Percentiles rank a stretch among this genome's conserved stretches.
Evolutionary conservation across 2,329 filamentous ascomycete genomes (phyloP).

Genomic region (Fusarium ambrosium): DNA sequence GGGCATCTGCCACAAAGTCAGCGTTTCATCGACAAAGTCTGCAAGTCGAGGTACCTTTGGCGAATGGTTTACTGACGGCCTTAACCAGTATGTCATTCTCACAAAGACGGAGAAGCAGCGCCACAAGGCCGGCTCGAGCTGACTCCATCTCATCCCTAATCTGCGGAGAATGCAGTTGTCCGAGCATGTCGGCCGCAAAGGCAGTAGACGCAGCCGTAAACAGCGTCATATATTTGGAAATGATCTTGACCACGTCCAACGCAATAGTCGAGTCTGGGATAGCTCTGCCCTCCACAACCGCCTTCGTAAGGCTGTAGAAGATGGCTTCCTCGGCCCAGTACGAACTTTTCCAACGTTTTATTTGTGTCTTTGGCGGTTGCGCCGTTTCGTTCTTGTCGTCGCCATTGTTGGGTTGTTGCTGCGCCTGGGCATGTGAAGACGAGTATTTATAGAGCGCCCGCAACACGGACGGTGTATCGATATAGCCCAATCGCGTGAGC

Average conservation of each 20-base stretch:
- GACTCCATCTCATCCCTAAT: constrained; percentile 70
- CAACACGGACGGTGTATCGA: constrained; percentile 69
- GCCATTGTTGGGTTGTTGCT: constrained; percentile 28
- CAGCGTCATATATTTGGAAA: constrained; percentile 71
- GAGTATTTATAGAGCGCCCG: constrained; percentile 69
- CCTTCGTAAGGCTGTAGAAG: constrained; percentile 92
- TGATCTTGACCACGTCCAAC: constrained; percentile 62
- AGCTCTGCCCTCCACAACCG: constrained; percentile 72
- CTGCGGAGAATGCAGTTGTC: constrained; percentile 59
- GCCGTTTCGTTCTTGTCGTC: constrained; percentile 40
- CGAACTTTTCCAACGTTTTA: constrained; percentile 67
- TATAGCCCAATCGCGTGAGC: constrained; percentile 63
- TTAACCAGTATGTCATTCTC: constrained; percentile 70
- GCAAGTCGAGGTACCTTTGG: constrained; percentile 60
- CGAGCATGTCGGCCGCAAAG: constrained; percentile 63
- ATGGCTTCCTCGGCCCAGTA: constrained; percentile 86
- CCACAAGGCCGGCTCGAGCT: constrained; percentile 73
- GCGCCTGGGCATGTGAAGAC: constrained; percentile 59
- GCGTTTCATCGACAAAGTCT: not conserved
- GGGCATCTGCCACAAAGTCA: constrained; percentile 54
- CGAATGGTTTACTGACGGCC: constrained; percentile 65
- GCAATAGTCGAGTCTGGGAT: constrained; percentile 64
- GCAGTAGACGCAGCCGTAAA: constrained; percentile 66
- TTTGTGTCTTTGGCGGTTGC: constrained; percentile 27
- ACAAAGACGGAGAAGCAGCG: constrained; percentile 71